Base-by-base conservation (phyloP, 371 early-diverging fungal genomes). In the Circinella minor region DNA sequence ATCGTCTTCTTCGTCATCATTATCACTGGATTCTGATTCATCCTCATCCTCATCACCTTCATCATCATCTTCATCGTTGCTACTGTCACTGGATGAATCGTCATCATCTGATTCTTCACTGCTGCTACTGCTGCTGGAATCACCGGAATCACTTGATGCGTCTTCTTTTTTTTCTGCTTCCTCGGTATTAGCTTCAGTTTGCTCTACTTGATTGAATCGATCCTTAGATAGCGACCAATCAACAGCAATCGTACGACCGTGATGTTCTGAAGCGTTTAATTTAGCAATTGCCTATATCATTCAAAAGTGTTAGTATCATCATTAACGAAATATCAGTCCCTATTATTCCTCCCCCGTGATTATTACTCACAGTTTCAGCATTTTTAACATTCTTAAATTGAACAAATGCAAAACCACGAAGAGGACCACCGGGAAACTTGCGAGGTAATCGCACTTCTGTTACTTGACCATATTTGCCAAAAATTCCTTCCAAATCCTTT, bases 201-300 rank as follows among this genome's bases (percentile, higher is more conserved):
- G 43, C 43, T 91, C 88, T 20, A 87, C 78, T 73, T 87, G 82
- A 55, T 89, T 79, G 65, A 86, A 96, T 61, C 84, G 77, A 62
- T 84, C 88, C 78, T 96, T 95, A 13, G 94, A 84, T 48, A 97
- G 69, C 3, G 95, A 90, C 91, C 93, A 91, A 77, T 68, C 68
- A 18, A 68, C 68, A 15, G 62, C 68, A 39, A 68, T 68, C 13
- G 49, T 36, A 18, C 68, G 68, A 46, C 68, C 68, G 5, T 68
- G 62, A 49, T 68, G 68, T 38, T 62, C 39, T n/a, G 68, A 37
- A 36, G 62, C 68, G 17, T 68, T 68, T 15, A 68, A 57, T 38
- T 36, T 46, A 18, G 51, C 61, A 54, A 68, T 68, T 15, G 68
- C 68, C 68, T 68, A 51, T 36, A 13, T 20, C 15, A 61, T 43